These are phyloP conservation scores for Fusarium piperis DNA, from an alignment of 2,329 filamentous ascomycete genomes.

Conservation along the genomic window DNA sequence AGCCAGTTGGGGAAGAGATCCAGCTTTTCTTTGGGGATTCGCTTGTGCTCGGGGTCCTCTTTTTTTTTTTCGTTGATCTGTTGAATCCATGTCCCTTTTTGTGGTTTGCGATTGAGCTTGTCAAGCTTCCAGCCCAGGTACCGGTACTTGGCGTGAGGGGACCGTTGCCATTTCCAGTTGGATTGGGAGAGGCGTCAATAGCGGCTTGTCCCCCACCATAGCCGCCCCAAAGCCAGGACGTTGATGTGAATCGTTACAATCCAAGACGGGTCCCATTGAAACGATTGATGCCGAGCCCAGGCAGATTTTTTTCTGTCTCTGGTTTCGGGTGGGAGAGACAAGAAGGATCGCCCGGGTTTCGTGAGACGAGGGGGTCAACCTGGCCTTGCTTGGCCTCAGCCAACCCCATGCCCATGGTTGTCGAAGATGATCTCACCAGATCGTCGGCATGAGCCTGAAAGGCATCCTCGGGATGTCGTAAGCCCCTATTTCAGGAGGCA, in stretches of 20 bases:
- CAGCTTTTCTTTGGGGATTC: slow-evolving; percentile 43
- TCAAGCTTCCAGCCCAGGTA: slow-evolving; percentile 27
- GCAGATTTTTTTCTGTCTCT: background rate
- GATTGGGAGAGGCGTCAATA: slow-evolving; percentile 22
- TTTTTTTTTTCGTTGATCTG: slow-evolving; percentile 44
- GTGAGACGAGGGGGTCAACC: slow-evolving; percentile 17
- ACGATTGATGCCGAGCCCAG: slow-evolving; percentile 2
- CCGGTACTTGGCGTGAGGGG: slow-evolving; percentile 23
- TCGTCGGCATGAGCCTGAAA: slow-evolving; percentile 23
- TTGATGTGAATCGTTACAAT: slow-evolving; percentile 17
- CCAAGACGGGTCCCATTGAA: background rate
- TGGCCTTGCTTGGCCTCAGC: background rate
- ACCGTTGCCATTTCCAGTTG: slow-evolving; percentile 16
- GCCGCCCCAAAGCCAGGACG: slow-evolving; percentile 19
- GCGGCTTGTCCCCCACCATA: slow-evolving; percentile 26
- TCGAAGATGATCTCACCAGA: slow-evolving; percentile 37
- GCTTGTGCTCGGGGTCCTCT: slow-evolving; percentile 36
- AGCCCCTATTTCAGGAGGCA: slow-evolving; percentile 27
- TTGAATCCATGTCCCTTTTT: slow-evolving; percentile 40
- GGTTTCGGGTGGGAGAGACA: slow-evolving; percentile 22
- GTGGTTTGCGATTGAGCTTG: slow-evolving; percentile 36
- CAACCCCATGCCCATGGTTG: slow-evolving; percentile 12
- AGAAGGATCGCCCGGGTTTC: background rate
- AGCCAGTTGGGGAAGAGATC: slow-evolving; percentile 40
- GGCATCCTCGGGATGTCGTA: slow-evolving; percentile 25